phyloP scores from a whole-genome alignment of 345 rosid genomes.

The Populus alba region DNA sequence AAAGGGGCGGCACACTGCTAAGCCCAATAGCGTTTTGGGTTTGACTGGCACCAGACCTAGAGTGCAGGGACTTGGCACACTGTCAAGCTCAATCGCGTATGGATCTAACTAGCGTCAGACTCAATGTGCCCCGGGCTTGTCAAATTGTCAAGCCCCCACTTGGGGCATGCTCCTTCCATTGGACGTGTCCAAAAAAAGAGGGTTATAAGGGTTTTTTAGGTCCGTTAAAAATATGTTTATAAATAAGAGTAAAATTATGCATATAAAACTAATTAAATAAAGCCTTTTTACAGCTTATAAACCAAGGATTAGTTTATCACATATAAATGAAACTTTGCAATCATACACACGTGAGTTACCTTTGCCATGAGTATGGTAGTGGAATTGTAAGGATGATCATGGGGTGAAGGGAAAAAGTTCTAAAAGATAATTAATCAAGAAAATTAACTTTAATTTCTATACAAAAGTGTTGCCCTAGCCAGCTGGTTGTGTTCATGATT shows the following conservation, averaged over 20 bases:
- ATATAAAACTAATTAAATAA: not conserved
- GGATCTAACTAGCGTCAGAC: too few relatives aligned
- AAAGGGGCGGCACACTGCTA: fast-evolving
- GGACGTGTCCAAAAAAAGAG: fast-evolving
- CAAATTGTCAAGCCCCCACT: fast-evolving
- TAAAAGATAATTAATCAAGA: not conserved
- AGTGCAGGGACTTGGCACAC: too few relatives aligned
- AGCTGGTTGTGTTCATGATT: slow-evolving; percentile 6
- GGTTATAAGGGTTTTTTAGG: too few relatives aligned
- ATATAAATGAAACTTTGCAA: not conserved
- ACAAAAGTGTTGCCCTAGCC: not conserved
- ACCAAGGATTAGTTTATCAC: not conserved
- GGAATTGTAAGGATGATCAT: not conserved
- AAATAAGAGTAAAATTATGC: not conserved
- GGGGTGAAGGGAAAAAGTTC: not conserved
- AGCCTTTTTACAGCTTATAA: too few relatives aligned
- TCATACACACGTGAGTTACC: not conserved
- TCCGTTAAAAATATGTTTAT: too few relatives aligned
- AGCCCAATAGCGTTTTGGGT: too few relatives aligned
- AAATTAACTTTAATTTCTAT: not conserved
- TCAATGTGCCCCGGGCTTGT: fast-evolving
- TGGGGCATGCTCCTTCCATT: too few relatives aligned
- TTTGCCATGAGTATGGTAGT: not conserved
- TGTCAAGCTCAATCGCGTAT: too few relatives aligned
- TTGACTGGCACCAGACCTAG: too few relatives aligned